Base-by-base conservation (phyloP, 1,139 yeast genomes). In the Taphrina confusa region DNA sequence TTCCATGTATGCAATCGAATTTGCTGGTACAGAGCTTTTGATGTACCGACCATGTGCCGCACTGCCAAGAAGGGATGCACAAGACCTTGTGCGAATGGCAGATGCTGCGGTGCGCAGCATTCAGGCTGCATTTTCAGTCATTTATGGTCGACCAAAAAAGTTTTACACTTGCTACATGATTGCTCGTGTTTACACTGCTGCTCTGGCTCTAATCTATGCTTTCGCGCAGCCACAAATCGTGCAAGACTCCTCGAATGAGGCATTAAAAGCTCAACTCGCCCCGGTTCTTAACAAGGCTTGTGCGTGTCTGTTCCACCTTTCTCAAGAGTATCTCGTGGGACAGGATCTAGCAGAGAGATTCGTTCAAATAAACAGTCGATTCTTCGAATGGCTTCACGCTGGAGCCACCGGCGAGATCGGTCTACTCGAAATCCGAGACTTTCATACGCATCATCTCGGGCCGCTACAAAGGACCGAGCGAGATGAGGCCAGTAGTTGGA, bases 121-220 rank as follows among this genome's bases (percentile, higher is more conserved):
- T 14, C 37, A 47, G 9, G 30, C 28, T 4, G 39, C 34, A 4
- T 47, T 25, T 14, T 18, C 22, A 3, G 12, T 14, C 30, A 12
- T 47, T 12, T 14, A 8, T 14, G 27, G 25, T 8, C 40, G 16
- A 8, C 39, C 39, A 20, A 20, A 20, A 11, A 20, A 25, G n/a
- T 33, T 20, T 20, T 33, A 25, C 12, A 22, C 27, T 11, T 28
- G 34, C 42, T 34, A 33, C 23, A 31, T 33, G 52, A 47, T 47
- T 12, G 11, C 42, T 9, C 52, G 52, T 6, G 23, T 34, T 5
- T 47, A 47, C 31, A 47, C 52, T 12, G 40, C 52, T 22, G 52
- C 37, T 22, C 42, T 47, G 18, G 16, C 52, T 2, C 22, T 47
- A 14, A 31, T 47, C 25, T 28, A 47, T 33, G 40, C 30, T 6